These are phyloP conservation scores for Mucuna pruriens DNA, from an alignment of 306 rosid species.

Conservation along the genomic window DNA sequence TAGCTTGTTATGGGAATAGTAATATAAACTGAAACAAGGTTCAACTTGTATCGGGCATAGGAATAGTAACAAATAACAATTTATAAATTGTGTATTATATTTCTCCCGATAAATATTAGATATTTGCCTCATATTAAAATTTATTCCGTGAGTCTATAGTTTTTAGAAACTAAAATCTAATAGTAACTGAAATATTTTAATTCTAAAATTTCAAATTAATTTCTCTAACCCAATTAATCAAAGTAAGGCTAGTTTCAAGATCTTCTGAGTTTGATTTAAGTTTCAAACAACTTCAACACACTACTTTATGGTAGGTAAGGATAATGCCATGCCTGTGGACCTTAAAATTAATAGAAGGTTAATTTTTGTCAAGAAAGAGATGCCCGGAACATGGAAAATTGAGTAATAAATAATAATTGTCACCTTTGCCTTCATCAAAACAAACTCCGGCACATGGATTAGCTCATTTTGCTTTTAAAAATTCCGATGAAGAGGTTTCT, in stretches of 20 bases:
- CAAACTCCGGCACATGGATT: neutral
- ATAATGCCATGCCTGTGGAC: neutral
- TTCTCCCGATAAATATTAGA: neutral
- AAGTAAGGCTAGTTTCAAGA: neutral
- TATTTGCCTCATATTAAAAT: no score
- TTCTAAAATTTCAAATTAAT: no score
- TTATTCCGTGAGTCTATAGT: neutral
- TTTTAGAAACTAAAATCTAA: neutral
- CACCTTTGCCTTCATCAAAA: neutral
- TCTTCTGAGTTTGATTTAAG: neutral
- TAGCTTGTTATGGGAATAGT: no score
- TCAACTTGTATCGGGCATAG: neutral
- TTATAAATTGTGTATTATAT: neutral
- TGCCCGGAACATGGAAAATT: neutral
- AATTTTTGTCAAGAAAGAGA: neutral
- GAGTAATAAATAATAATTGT: neutral
- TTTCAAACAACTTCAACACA: neutral
- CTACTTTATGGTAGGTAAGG: neutral
- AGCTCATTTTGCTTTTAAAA: neutral
- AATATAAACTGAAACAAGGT: neutral
- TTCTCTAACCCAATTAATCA: no score
- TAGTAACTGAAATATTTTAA: no score
- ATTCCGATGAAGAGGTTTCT: neutral
- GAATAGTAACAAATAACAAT: neutral
- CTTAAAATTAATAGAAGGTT: neutral